Evolutionary conservation across 331 rosid genomes (phyloP), one percentile per base, ranked within the genome.

Genomic region (Acacia pycnantha): DNA sequence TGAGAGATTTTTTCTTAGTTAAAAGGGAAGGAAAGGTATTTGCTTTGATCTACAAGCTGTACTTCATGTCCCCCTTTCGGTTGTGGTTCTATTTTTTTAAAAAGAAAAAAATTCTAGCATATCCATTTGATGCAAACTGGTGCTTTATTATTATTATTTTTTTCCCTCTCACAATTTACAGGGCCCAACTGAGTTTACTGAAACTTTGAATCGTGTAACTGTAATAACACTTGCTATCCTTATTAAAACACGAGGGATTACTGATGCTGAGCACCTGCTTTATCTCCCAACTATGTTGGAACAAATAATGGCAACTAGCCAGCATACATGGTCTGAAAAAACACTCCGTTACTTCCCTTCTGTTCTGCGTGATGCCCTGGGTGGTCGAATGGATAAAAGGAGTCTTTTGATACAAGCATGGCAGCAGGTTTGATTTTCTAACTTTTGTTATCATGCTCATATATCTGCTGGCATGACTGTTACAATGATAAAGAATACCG

Each of bases 101-200:
- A n/a, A n/a, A n/a, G 22, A 24, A 22, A 59, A 59, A 59, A 11
- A 59, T 59, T 56, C 76, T 67, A 41, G 81, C 67, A 68, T 22
- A 83, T 72, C 40, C 40, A 69, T 51, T 58, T 76, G 83, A 54
- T 37, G 56, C 58, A 62, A 2, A 64, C 76, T 70, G 79, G 72
- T 41, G 22, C 44, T 74, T 43, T 31, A 70, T 82, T 84, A 50
- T 6, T 70, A 22, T n/a, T n/a, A 40, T 79, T 37, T n/a, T 64
- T 43, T 27, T 73, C 37, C n/a, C 61, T 82, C 86, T 68, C 50
- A 82, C 71, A 77, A 72, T 82, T 82, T 85, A 71, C 88, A 96
- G 99, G 99, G 99, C 72, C 97, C 99, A 61, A 92, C 97, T 10
- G 99, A 96, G 74, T 94, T 96, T 83, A 91, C 98, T 2, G 98